A percentile compares a stretch with the other conserved stretches of the same genome.
Evolutionary conservation across 495 filamentous ascomycete species (phyloP).

Genomic region (Aspergillus bertholletiae): DNA sequence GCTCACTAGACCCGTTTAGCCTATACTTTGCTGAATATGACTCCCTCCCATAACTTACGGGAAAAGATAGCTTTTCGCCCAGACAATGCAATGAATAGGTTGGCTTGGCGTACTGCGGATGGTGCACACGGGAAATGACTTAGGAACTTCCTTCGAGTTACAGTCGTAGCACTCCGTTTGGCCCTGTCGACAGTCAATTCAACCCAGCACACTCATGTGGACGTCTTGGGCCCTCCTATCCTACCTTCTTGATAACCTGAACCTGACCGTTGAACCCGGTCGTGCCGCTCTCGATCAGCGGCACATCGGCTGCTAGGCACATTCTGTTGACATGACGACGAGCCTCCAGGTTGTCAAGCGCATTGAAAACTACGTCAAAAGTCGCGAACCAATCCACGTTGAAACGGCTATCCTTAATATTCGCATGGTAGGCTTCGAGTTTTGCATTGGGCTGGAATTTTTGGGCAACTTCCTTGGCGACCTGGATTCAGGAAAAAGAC

Average conservation of each 20-base stretch:
- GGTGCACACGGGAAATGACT: conserved; percentile 91
- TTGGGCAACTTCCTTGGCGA: conserved; percentile 88
- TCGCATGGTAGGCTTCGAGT: conserved; percentile 87
- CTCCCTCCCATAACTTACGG: conserved; percentile 46
- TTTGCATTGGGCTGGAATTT: conserved; percentile 89
- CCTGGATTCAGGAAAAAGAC: conserved; percentile 46
- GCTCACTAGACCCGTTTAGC: conserved; percentile 51
- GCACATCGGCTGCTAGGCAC: conserved; percentile 88
- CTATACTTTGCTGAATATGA: neutral
- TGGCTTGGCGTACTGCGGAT: conserved; percentile 93
- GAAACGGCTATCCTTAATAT: conserved; percentile 93
- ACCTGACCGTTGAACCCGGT: conserved; percentile 98
- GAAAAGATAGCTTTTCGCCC: conserved; percentile 95
- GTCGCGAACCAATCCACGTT: conserved; percentile 82
- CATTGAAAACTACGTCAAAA: conserved; percentile 92
- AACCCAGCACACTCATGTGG: neutral
- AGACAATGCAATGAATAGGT: conserved; percentile 99
- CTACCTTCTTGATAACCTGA: conserved; percentile 85
- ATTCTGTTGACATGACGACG: conserved; percentile 95
- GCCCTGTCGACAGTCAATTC: conserved; percentile 47
- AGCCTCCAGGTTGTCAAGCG: conserved; percentile 93
- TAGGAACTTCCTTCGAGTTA: conserved; percentile 80
- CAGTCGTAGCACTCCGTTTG: conserved; percentile 97
- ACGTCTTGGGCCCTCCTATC: conserved; percentile 1
- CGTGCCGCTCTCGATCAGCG: conserved; percentile 93